Conservation (phyloP, 176 grass and related monocot genomes). For the Oropetium thomaeum region DNA sequence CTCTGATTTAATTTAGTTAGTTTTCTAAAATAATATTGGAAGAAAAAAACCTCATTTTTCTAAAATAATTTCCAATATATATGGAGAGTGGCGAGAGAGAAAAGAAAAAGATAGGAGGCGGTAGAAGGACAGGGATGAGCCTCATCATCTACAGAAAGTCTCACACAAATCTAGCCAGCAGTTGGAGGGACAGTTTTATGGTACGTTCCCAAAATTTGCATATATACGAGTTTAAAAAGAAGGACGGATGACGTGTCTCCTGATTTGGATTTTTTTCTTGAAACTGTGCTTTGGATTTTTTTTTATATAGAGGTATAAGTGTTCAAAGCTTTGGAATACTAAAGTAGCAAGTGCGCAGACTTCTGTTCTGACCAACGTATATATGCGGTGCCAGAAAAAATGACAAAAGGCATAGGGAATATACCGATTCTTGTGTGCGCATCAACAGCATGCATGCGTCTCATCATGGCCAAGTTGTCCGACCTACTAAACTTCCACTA, state of each 20-base stretch:
- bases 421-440: slow-evolving; percentile 36
- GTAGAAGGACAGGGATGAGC: too few relatives aligned
- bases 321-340: slow-evolving; percentile 18
- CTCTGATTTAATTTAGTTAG: too few relatives aligned
- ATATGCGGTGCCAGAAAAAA: not conserved
- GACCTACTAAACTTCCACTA: slow-evolving; percentile 30
- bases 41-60: too few relatives aligned
- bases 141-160: too few relatives aligned
- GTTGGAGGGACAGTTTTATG: too few relatives aligned
- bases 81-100: too few relatives aligned
- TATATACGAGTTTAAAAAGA: slow-evolving; percentile 1
- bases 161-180: too few relatives aligned
- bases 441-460: slow-evolving; percentile 32
- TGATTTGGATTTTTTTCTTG: slow-evolving; percentile 8
- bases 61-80: too few relatives aligned
- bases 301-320: slow-evolving; percentile 6
- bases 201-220: too few relatives aligned
- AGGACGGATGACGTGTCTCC: slow-evolving; percentile 12
- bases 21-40: too few relatives aligned
- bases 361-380: slow-evolving; percentile 24
- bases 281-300: slow-evolving; percentile 12
- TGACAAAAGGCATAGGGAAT: slow-evolving; percentile 32
- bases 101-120: too few relatives aligned
- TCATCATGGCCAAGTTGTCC: slow-evolving; percentile 18
- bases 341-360: slow-evolving; percentile 3